These are phyloP conservation scores for Rhizomucor miehei DNA, from an alignment of 371 early-diverging fungal genomes.

Conservation along the genomic window DNA sequence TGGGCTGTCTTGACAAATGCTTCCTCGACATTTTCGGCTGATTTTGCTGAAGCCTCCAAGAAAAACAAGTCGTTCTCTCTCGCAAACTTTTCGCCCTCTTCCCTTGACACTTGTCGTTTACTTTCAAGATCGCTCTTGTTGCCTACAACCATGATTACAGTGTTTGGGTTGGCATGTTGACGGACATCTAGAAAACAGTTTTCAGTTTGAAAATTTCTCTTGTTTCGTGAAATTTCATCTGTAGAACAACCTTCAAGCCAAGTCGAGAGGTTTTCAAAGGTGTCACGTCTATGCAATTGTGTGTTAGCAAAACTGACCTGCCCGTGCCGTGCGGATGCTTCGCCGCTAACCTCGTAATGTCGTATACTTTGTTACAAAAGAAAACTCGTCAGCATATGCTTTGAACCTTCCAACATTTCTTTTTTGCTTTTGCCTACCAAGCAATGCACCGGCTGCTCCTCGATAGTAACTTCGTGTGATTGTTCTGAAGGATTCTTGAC, in stretches of 20 bases:
- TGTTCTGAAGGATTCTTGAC: conserved; percentile 94
- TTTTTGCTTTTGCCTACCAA: too few species aligned
- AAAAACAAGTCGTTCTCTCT: conserved; percentile 81
- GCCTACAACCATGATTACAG: conserved; percentile 89
- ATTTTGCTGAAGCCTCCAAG: conserved; percentile 94
- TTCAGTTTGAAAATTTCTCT: neutral
- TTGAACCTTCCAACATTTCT: too few species aligned
- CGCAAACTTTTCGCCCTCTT: conserved; percentile 91
- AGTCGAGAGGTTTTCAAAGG: conserved; percentile 85
- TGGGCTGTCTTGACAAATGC: conserved; percentile 48
- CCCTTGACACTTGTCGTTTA: conserved; percentile 78
- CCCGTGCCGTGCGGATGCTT: too few species aligned
- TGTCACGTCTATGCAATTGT: conserved; percentile 72
- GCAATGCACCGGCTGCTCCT: conserved; percentile 89
- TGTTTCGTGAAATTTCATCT: neutral
- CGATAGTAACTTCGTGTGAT: conserved; percentile 96
- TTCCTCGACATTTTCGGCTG: conserved; percentile 87
- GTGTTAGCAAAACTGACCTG: too few species aligned
- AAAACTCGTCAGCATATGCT: conserved; percentile 4
- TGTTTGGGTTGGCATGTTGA: conserved; percentile 88
- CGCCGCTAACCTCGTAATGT: conserved; percentile 42
- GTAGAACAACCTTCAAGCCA: conserved; percentile 80
- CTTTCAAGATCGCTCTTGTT: conserved; percentile 92
- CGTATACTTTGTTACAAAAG: conserved; percentile 32
- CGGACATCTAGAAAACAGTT: conserved; percentile 55